A percentile compares a stretch with the other conserved stretches of the same genome.
phyloP scores from a whole-genome alignment of 2,329 filamentous ascomycete genomes.

The Chrysoporthe deuterocubensis region DNA sequence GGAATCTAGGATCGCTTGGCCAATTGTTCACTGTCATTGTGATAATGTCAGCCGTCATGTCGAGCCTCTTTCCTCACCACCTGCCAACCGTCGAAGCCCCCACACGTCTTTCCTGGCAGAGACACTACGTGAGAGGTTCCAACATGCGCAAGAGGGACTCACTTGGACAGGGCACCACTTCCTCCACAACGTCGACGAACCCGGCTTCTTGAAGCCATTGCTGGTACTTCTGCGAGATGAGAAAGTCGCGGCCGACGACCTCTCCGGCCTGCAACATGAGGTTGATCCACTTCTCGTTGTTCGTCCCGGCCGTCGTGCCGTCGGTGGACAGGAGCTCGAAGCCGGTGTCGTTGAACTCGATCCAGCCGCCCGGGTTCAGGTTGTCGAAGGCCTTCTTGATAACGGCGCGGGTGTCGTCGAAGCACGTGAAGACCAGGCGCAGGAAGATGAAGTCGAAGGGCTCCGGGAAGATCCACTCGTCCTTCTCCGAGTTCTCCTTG shows the following conservation, averaged over 20 bases:
- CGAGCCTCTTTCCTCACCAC: no score
- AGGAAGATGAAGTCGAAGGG: slow-evolving; percentile 59
- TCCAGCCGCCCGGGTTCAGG: slow-evolving; percentile 43
- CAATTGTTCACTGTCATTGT: slow-evolving; percentile 37
- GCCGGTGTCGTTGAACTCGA: slow-evolving; percentile 42
- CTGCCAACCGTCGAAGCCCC: no score
- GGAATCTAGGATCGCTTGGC: slow-evolving; percentile 34
- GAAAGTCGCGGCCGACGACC: slow-evolving; percentile 30
- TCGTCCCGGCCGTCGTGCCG: slow-evolving; percentile 38
- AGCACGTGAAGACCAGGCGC: slow-evolving; percentile 53
- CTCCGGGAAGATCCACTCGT: slow-evolving; percentile 49
- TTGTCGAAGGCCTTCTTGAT: slow-evolving; percentile 50
- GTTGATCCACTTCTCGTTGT: slow-evolving; percentile 39
- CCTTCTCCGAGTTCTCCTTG: slow-evolving; percentile 57
- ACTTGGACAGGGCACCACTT: slow-evolving; percentile 29
- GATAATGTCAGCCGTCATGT: not conserved
- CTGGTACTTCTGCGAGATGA: slow-evolving; percentile 32
- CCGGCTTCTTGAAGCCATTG: slow-evolving; percentile 36
- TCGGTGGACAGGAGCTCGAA: slow-evolving; percentile 38
- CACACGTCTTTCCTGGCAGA: no score
- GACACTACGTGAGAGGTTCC: no score
- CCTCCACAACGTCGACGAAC: slow-evolving; percentile 38
- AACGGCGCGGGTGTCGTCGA: slow-evolving; percentile 52
- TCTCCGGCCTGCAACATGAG: slow-evolving; percentile 30
- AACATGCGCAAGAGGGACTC: not conserved